These are phyloP conservation scores for Aureobasidium sp. DNA, from an alignment of 2,329 filamentous ascomycete genomes.

Conservation along the genomic window DNA sequence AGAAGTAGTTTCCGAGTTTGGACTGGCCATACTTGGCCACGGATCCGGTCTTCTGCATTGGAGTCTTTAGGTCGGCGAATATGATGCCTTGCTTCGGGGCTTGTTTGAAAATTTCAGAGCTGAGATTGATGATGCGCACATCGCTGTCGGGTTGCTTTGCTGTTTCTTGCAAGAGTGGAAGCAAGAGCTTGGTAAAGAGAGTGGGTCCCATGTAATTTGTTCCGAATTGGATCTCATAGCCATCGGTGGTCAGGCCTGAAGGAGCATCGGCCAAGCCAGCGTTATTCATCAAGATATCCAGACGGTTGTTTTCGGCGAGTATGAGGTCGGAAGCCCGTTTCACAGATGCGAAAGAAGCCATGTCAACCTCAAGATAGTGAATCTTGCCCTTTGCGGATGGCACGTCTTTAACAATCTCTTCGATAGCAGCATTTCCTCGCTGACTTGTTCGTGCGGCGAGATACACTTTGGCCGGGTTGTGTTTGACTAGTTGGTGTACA, in stretches of 20 bases:
- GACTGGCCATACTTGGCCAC: constrained; percentile 35
- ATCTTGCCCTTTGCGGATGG: constrained; percentile 25
- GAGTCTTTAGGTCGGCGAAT: constrained; percentile 22
- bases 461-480: constrained; percentile 45
- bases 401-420: constrained; percentile 27
- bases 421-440: constrained; percentile 36
- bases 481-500: constrained; percentile 39
- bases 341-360: constrained; percentile 43
- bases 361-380: constrained; percentile 39
- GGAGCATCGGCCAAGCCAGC: constrained; percentile 23
- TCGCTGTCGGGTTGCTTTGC: constrained; percentile 17
- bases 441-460: constrained; percentile 40
- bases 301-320: constrained; percentile 17
- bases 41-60: constrained; percentile 12
- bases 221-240: constrained; percentile 27
- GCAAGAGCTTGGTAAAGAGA: constrained; percentile 23
- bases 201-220: constrained; percentile 28
- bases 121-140: constrained; percentile 23
- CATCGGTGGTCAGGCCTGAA: constrained; percentile 19
- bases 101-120: constrained; percentile 19
- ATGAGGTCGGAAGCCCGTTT: constrained; percentile 34
- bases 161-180: constrained; percentile 19
- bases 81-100: constrained; percentile 17
- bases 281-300: constrained; percentile 25
- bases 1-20: constrained; percentile 42